These are phyloP conservation scores for Leccinum holopus DNA, from an alignment of 1,284 basidiomycete species.

Conservation along the genomic window DNA sequence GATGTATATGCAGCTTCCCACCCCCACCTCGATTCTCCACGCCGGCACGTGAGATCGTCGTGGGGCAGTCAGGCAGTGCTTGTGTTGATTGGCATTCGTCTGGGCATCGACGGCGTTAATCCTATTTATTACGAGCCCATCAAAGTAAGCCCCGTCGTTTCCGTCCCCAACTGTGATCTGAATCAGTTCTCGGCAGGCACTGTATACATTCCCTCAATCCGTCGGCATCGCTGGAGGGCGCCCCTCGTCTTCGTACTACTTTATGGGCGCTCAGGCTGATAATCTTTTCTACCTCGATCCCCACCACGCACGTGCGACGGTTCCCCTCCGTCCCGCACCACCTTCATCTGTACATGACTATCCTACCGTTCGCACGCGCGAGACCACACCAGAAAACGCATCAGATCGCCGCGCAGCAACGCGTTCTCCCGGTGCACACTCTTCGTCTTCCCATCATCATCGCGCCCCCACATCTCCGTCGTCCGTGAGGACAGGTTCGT, in stretches of 20 bases:
- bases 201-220: constrained; percentile 93
- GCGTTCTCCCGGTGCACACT: constrained; percentile 24
- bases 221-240: constrained; percentile 96
- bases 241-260: constrained; percentile 96
- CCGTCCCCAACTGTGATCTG: not conserved
- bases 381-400: constrained; percentile 30
- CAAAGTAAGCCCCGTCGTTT: constrained; percentile 57
- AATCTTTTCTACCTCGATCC: constrained; percentile 96
- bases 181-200: constrained; percentile 46
- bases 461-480: constrained; percentile 54
- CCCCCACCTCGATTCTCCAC: constrained; percentile 39
- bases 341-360: constrained; percentile 21
- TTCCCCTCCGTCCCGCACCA: constrained; percentile 71
- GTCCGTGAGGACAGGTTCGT: constrained; percentile 52
- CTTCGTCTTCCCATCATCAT: constrained; percentile 27
- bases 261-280: constrained; percentile 89
- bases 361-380: constrained; percentile 24
- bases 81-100: constrained; percentile 81
- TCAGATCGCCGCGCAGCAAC: constrained; percentile 28
- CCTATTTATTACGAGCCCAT: constrained; percentile 93
- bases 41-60: constrained; percentile 32
- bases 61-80: constrained; percentile 90
- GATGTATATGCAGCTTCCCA: constrained; percentile 85
- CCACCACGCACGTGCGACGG: constrained; percentile 81
- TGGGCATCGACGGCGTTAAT: constrained; percentile 93